Base-by-base conservation (phyloP, 192 early-diverging fungal species). In the Ambispora gerdemannii region DNA sequence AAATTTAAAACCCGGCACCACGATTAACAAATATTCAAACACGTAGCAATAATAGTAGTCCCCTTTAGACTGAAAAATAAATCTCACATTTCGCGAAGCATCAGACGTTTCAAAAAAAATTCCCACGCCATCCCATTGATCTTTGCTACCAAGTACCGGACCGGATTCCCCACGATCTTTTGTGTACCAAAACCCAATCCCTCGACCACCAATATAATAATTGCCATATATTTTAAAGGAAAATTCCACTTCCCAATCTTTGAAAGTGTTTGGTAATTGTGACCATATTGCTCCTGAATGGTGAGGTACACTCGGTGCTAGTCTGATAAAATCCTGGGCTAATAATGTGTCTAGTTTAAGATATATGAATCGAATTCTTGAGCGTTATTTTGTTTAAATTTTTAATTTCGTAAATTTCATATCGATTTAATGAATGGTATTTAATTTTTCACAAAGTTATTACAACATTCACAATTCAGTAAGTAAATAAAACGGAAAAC, bases 151-250 rank as follows among this genome's bases (percentile, higher is more conserved):
- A 80, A 83, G 87, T 19, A 91, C 74, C 20, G 84, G 83, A 0
- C 90, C 92, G 3, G 71, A 50, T 17, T 67, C 34, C 0, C 74
- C 82, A 3, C 73, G 52, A 15, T 87, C 86, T 53, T 87, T 77
- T 0, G 89, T 84, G 68, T 94, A 94, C 92, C 92, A 94, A 60
- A 94, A 85, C 27, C 89, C 92, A 4, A 94, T 62, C 0, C 92
- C 92, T 30, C 87, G 80, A 22, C 89, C 91, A 30, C 92, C 92
- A 31, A 80, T 67, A 43, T 79, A 72, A 25, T 80, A 77, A 10
- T 79, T 79, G 6, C 92, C 92, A 32, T 63, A 76, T 7, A 87
- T 82, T 20, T 63, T 74, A 70, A 92, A 84, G 10, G 84, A 70
- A 56, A 92, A 77, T 43, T 88, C 81, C 24, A 88, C 84, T 61